Conservation (phyloP, 805 yeast species). For the Saccharomycopsis amapae region DNA sequence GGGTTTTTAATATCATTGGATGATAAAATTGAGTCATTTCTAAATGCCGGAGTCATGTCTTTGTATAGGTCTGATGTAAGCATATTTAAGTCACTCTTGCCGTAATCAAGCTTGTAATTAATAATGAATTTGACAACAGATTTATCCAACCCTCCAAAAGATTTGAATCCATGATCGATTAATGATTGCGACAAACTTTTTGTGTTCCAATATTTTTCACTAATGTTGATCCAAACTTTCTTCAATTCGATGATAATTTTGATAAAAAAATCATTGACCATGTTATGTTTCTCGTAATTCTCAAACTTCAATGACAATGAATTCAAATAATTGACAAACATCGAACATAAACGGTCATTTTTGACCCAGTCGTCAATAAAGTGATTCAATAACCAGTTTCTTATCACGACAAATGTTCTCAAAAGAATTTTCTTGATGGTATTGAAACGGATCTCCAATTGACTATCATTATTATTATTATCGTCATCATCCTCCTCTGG, state of each 20-base stretch:
- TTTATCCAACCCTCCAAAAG: background rate
- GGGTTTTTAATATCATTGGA: too few species aligned
- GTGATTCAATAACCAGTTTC: constrained; percentile 88
- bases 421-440: constrained; percentile 26
- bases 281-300: constrained; percentile 20
- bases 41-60: constrained; percentile 6
- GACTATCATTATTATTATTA: too few species aligned
- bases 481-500: constrained; percentile 16
- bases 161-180: background rate
- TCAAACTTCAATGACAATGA: constrained; percentile 22
- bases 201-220: constrained; percentile 20
- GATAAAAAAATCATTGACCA: constrained; percentile 26
- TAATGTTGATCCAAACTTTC: constrained; percentile 40
- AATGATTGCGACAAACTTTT: background rate
- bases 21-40: constrained; percentile 3
- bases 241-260: constrained; percentile 41
- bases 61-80: background rate
- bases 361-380: constrained; percentile 77
- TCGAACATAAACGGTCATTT: constrained; percentile 39
- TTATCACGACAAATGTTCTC: constrained; percentile 75
- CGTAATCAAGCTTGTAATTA: background rate
- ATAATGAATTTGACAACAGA: background rate
- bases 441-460: background rate
- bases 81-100: background rate
- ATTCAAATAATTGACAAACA: constrained; percentile 38